Base-by-base conservation (phyloP, 148 eudicot species). In the Limonium bicolor region DNA sequence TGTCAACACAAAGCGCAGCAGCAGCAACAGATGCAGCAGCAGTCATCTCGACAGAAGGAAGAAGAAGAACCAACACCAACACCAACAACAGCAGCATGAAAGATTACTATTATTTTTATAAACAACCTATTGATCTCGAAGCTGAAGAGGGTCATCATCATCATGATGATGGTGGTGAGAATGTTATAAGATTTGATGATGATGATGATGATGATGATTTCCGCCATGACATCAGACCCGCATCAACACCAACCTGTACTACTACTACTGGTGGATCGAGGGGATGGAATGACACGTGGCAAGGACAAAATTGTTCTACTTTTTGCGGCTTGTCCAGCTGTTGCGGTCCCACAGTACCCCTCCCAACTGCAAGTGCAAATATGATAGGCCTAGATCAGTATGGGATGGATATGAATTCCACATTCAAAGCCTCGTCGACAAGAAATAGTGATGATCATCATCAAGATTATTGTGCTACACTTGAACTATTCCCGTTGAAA, bases 271-370 rank as follows among this genome's bases (percentile, higher is more conserved):
- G 8, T 19, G 6, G 46, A 15, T 20, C 17, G 46, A 46, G 46
- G 19, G 66, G 68, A 59, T 69, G 56, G 74, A 80, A 80, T 66
- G 76, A 55, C 74, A 80, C 82, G 67, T 80, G 82, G 79, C 65
- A 70, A 2, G 30, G 27, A 15, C 53, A 63, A 9, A 48, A 21
- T 22, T 47, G 59, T 15, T 20, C 65, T n/a, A 36, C 24, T 23
- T 44, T 6, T 56, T 46, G 13, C 33, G 18, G 28, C 44, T 7
- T 26, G 17, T 1, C 39, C 21, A 18, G 31, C 27, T 2, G 25
- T 52, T 37, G 25, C 25, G 5, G 46, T 29, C 30, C 56, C 35
- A 25, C 41, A n/a, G n/a, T 58, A 13, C 48, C 44, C 27, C 36
- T 40, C 28, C 42, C 30, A 46, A 19, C 47, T 7, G 25, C 14